These are phyloP conservation scores for Chamaecrista fasciculata DNA, from an alignment of 306 rosid genomes.

Conservation along the genomic window DNA sequence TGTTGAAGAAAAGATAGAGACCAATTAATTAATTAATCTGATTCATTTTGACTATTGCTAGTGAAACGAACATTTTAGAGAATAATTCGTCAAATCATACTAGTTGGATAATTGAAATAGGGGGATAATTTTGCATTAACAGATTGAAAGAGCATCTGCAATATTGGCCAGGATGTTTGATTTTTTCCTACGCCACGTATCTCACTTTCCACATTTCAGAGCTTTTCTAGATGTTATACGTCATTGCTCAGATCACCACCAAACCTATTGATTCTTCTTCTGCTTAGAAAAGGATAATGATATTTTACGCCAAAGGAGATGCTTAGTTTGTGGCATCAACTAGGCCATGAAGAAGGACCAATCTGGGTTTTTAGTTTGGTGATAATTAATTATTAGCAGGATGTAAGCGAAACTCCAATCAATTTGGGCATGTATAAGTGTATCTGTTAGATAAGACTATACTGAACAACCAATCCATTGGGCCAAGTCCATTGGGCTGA, in stretches of 20 bases:
- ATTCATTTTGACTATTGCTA: neutral
- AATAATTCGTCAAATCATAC: constrained; percentile 34
- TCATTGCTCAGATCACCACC: constrained; percentile 29
- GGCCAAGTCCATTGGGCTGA: too few species aligned
- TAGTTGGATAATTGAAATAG: constrained; percentile 29
- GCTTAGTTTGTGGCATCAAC: constrained; percentile 22
- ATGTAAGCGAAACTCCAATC: too few species aligned
- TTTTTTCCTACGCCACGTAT: constrained; percentile 28
- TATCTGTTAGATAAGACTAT: too few species aligned
- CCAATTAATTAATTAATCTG: constrained; percentile 10
- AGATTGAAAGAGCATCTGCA: neutral
- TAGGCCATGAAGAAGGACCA: neutral
- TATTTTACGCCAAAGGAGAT: neutral
- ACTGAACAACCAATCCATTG: too few species aligned
- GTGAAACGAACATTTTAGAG: constrained; percentile 24
- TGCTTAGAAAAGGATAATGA: neutral
- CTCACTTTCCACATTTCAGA: neutral
- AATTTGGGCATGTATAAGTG: too few species aligned
- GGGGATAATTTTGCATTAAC: constrained; percentile 23
- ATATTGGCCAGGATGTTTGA: constrained; percentile 14
- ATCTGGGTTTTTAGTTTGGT: too few species aligned
- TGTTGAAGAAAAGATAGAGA: constrained; percentile 23
- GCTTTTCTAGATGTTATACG: constrained; percentile 35
- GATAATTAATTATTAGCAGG: too few species aligned
- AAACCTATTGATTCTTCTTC: too few species aligned